A percentile compares a stretch with the other conserved stretches of the same genome.
These are phyloP conservation scores for Sporobolomyces roseus DNA, from an alignment of 768 basidiomycete species.

Conservation along the genomic window DNA sequence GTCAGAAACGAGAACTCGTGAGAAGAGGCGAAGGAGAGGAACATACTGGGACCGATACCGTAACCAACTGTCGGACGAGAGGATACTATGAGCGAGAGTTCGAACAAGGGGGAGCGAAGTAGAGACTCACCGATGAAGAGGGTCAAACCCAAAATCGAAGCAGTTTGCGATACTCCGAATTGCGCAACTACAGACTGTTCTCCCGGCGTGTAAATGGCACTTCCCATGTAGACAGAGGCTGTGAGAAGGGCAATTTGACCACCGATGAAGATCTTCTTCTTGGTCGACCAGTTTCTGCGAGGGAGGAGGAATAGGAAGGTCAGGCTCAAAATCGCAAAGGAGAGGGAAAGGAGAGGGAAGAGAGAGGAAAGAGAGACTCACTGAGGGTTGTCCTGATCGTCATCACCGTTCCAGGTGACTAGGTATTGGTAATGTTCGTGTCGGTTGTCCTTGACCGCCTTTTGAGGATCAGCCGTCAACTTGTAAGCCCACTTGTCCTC, in stretches of 20 bases:
- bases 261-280: slow-evolving; percentile 18
- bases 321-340: not conserved
- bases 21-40: no score
- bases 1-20: not conserved
- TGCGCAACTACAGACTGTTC: slow-evolving; percentile 28
- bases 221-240: slow-evolving; percentile 45
- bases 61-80: slow-evolving; percentile 46
- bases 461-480: slow-evolving; percentile 25
- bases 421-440: slow-evolving; percentile 35
- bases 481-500: slow-evolving; percentile 24
- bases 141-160: slow-evolving; percentile 45
- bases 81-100: slow-evolving; percentile 45
- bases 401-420: slow-evolving; percentile 25
- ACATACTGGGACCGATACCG: slow-evolving; percentile 47
- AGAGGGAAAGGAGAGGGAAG: no score
- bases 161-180: slow-evolving; percentile 38
- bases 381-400: slow-evolving; percentile 33
- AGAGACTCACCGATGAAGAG: not conserved
- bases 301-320: no score
- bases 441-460: slow-evolving; percentile 15
- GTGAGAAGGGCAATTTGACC: slow-evolving; percentile 29
- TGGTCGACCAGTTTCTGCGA: slow-evolving; percentile 25
- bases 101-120: not conserved
- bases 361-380: no score
- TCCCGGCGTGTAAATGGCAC: slow-evolving; percentile 32